Conservation (phyloP, 164 flowering plant species). For the Buxus sempervirens region DNA sequence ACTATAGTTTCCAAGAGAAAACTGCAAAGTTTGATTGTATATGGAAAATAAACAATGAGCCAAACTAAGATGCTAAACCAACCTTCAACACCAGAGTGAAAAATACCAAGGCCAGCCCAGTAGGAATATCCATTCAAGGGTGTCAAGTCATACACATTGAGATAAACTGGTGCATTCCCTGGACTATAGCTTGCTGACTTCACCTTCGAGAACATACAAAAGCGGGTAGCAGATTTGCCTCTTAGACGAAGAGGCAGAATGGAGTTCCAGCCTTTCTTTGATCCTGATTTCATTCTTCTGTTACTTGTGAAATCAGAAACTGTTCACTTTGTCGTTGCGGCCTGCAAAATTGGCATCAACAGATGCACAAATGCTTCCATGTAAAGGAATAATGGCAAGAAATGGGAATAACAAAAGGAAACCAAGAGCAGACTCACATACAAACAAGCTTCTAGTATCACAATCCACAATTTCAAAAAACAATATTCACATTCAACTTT, state of each 20-base stretch:
- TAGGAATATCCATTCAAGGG: conserved; percentile 89
- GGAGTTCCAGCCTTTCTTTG: conserved; percentile 73
- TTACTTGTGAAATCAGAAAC: conserved; percentile 11
- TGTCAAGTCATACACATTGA: conserved; percentile 94
- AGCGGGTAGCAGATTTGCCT: conserved; percentile 62
- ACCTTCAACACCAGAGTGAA: conserved; percentile 99
- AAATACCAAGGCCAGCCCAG: conserved; percentile 96
- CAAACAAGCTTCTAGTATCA: neutral
- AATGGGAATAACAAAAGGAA: neutral
- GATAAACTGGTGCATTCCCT: conserved; percentile 76
- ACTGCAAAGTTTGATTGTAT: neutral
- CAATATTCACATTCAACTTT: too few species aligned
- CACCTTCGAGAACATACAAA: conserved; percentile 70
- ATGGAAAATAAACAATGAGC: neutral
- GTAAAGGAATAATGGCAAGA: neutral
- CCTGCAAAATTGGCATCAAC: conserved; percentile 19
- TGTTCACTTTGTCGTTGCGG: conserved; percentile 23
- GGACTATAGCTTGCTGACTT: conserved; percentile 55
- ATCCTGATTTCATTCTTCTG: conserved; percentile 51
- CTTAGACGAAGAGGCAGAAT: conserved; percentile 49
- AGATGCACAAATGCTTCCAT: neutral
- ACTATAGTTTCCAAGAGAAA: neutral
- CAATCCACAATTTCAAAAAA: too few species aligned
- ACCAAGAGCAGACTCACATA: too few species aligned
- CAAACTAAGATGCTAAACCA: neutral